Evolutionary conservation across 2,329 filamentous ascomycete genomes (phyloP).

Genomic region (Trichoderma brevicompactum): DNA sequence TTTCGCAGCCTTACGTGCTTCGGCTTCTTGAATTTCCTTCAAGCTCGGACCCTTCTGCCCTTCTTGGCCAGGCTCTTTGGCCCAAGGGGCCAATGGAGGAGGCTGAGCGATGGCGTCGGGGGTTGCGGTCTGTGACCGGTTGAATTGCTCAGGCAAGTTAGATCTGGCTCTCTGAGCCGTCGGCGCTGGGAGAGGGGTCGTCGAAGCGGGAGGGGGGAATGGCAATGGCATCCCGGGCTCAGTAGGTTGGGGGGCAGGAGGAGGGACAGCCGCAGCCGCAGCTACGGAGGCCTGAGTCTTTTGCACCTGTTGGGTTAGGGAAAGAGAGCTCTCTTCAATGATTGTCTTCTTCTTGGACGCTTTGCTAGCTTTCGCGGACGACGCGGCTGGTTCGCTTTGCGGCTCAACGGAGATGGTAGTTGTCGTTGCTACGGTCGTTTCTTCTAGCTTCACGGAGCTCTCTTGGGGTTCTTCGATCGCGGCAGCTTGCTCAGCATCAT

Average conservation of each 20-base stretch:
- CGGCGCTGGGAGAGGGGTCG: conserved; percentile 83
- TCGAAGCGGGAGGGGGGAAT: conserved; percentile 71
- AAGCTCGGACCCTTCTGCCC: conserved; percentile 84
- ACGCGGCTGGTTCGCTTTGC: conserved; percentile 25
- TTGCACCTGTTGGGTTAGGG: conserved; percentile 82
- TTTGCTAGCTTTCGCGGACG: conserved; percentile 36
- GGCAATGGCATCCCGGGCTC: conserved; percentile 73
- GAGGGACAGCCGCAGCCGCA: conserved; percentile 34
- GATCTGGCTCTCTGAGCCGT: conserved; percentile 84
- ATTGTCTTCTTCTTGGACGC: conserved; percentile 41
- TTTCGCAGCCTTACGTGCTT: conserved; percentile 90
- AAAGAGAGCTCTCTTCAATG: conserved; percentile 53
- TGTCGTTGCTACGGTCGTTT: conserved; percentile 9
- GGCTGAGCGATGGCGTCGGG: conserved; percentile 62
- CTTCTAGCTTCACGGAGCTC: conserved; percentile 11
- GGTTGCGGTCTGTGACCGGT: conserved; percentile 76
- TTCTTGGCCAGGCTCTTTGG: conserved; percentile 75
- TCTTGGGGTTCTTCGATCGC: conserved; percentile 32
- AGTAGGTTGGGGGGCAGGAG: conserved; percentile 50
- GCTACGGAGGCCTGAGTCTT: conserved; percentile 64
- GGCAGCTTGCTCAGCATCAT: conserved; percentile 59
- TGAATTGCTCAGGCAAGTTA: conserved; percentile 77
- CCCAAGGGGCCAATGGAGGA: conserved; percentile 90
- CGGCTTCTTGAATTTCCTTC: conserved; percentile 95
- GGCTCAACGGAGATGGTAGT: conserved; percentile 11